Percentiles rank a stretch among this genome's conserved stretches.
Evolutionary conservation across 768 basidiomycete species (phyloP).

Genomic region (Rhizopogon salebrosus): DNA sequence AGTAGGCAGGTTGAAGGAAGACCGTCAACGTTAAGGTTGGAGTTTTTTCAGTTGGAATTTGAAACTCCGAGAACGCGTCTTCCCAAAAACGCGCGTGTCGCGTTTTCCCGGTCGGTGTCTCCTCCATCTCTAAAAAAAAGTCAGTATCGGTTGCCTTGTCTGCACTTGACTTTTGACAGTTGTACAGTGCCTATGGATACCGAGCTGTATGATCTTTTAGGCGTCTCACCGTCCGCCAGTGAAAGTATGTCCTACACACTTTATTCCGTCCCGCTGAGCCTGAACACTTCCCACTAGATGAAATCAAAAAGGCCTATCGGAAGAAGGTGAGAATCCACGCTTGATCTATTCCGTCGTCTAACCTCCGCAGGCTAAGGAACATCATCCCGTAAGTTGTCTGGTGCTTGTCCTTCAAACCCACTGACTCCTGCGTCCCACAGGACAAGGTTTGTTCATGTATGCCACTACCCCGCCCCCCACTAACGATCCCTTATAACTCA

Average conservation of each 20-base stretch:
- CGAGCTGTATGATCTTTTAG: slow-evolving; percentile 84
- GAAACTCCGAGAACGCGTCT: slow-evolving; percentile 30
- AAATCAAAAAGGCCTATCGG: slow-evolving; percentile 93
- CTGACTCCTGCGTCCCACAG: slow-evolving; percentile 29
- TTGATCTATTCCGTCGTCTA: slow-evolving; percentile 13
- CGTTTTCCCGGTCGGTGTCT: slow-evolving; percentile 1
- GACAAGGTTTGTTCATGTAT: slow-evolving; percentile 53
- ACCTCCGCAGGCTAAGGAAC: slow-evolving; percentile 66
- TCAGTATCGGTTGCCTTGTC: not conserved
- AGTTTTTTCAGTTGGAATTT: slow-evolving; percentile 9
- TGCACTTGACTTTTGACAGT: slow-evolving; percentile 12
- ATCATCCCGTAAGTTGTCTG: slow-evolving; percentile 65
- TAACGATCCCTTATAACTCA: slow-evolving; percentile 22
- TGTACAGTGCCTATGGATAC: slow-evolving; percentile 65
- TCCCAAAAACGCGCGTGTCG: slow-evolving; percentile 21
- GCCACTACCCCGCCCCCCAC: not conserved
- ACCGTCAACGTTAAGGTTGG: no score
- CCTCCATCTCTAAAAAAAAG: slow-evolving; percentile 21
- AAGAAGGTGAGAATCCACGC: slow-evolving; percentile 60
- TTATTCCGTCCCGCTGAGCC: not conserved
- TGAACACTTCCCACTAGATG: slow-evolving; percentile 39
- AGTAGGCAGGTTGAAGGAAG: no score
- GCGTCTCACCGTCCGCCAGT: slow-evolving; percentile 60
- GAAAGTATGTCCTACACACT: slow-evolving; percentile 47
- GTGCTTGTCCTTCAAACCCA: slow-evolving; percentile 1